These are phyloP conservation scores for Daldinia concentrica DNA, from an alignment of 495 filamentous ascomycete species.

Conservation along the genomic window DNA sequence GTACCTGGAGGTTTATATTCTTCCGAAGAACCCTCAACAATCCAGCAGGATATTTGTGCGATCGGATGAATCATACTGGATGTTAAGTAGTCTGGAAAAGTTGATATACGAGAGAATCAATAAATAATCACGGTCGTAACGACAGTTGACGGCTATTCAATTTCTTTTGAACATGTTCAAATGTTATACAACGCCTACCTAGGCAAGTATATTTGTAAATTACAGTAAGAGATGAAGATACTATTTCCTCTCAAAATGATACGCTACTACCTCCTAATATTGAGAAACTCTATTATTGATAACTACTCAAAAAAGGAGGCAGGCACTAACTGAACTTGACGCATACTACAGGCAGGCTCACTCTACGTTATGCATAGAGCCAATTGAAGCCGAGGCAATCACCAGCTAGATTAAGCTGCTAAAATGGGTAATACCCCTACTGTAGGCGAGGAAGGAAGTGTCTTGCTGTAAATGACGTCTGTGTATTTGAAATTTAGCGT, in stretches of 20 bases:
- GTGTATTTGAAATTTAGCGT: neutral
- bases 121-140: neutral
- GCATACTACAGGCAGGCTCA: neutral
- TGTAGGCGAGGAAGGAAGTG: neutral
- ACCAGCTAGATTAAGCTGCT: neutral
- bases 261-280: neutral
- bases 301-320: neutral
- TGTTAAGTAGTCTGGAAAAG: neutral
- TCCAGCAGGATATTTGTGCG: slow-evolving; percentile 41
- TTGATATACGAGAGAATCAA: neutral
- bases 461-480: neutral
- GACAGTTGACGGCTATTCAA: neutral
- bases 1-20: slow-evolving; percentile 32
- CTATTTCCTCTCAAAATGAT: too few species aligned
- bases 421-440: neutral
- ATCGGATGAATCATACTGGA: slow-evolving; percentile 21
- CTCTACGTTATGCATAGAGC: neutral
- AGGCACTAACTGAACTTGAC: neutral
- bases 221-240: too few species aligned
- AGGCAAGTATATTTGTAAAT: neutral
- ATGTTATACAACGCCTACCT: neutral
- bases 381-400: neutral
- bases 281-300: neutral
- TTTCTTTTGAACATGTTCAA: neutral
- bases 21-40: slow-evolving; percentile 5